Evolutionary conservation across 768 basidiomycete genomes (phyloP).

Genomic region (Leccinum ochraceum): DNA sequence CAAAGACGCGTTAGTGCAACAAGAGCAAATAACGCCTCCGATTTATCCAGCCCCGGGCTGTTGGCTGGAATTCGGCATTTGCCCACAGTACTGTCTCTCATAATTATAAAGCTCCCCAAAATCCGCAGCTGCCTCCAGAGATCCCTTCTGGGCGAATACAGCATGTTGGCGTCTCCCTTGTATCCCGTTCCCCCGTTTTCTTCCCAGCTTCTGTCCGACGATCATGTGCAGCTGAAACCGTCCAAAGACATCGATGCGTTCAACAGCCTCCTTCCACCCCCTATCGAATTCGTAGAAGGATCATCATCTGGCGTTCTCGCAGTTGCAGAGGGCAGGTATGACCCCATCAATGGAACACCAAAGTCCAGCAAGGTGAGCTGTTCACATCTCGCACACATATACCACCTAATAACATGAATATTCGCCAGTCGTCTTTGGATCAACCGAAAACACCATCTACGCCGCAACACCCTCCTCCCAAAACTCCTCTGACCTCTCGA

Average conservation of each 20-base stretch:
- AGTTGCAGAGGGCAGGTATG: conserved; percentile 73
- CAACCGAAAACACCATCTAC: conserved; percentile 27
- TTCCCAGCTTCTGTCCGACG: conserved; percentile 49
- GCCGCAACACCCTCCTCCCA: conserved; percentile 30
- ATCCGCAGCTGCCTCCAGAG: conserved; percentile 4
- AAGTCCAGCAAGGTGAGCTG: conserved; percentile 51
- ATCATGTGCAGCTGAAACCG: conserved; percentile 58
- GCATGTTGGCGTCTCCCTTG: conserved; percentile 70
- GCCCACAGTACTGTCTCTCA: conserved; percentile 16
- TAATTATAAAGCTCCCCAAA: conserved; percentile 5
- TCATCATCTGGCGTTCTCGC: conserved; percentile 77
- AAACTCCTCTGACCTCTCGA: conserved; percentile 27
- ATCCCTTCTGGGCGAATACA: conserved; percentile 23
- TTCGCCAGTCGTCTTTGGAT: conserved; percentile 17
- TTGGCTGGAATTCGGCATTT: conserved; percentile 7
- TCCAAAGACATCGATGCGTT: conserved; percentile 73
- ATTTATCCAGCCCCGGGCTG: conserved; percentile 12
- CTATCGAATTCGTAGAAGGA: conserved; percentile 81
- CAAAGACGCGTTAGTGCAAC: conserved; percentile 22
- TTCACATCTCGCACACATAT: not conserved
- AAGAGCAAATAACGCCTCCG: conserved; percentile 27
- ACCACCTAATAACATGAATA: conserved; percentile 4
- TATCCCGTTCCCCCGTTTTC: conserved; percentile 55
- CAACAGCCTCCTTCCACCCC: conserved; percentile 77
- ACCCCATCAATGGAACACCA: conserved; percentile 74